Percentiles rank a stretch among this genome's conserved stretches.
Conservation (phyloP, 2,329 filamentous ascomycete genomes). For the Pseudopithomyces maydicus region DNA sequence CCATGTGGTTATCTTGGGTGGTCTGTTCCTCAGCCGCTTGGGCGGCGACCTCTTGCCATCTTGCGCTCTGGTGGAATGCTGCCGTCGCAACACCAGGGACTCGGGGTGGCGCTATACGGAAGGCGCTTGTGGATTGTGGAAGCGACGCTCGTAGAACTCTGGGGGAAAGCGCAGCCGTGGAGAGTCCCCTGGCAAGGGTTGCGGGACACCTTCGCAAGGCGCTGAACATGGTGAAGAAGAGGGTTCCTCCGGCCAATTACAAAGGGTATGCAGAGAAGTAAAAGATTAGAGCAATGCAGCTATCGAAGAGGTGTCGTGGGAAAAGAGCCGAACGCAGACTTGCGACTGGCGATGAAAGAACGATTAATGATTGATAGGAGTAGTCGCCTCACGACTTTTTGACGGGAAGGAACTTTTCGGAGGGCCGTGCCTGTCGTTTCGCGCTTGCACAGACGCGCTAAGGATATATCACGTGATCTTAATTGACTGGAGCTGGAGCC, state of each 20-base stretch:
- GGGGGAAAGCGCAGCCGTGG: slow-evolving; percentile 28
- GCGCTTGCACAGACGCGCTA: slow-evolving; percentile 19
- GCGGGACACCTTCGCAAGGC: slow-evolving; percentile 48
- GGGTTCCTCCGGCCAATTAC: slow-evolving; percentile 16
- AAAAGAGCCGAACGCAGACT: slow-evolving; percentile 17
- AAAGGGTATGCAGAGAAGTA: slow-evolving; percentile 17
- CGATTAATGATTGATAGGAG: slow-evolving; percentile 16
- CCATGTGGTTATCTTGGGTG: slow-evolving; percentile 26
- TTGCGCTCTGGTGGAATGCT: slow-evolving; percentile 47
- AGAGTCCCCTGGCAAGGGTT: slow-evolving; percentile 40
- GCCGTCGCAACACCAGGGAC: slow-evolving; percentile 27
- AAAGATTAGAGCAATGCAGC: slow-evolving; percentile 14
- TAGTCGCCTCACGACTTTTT: slow-evolving; percentile 19
- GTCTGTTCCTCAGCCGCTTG: slow-evolving; percentile 22
- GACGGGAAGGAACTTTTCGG: slow-evolving; percentile 30
- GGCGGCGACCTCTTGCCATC: slow-evolving; percentile 43
- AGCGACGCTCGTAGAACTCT: slow-evolving; percentile 29
- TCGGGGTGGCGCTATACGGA: slow-evolving; percentile 25
- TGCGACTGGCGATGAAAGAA: slow-evolving; percentile 21
- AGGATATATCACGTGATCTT: slow-evolving; percentile 22
- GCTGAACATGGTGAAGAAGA: slow-evolving; percentile 48
- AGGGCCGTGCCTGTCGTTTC: slow-evolving; percentile 19
- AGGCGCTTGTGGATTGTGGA: slow-evolving; percentile 23
- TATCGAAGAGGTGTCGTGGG: slow-evolving; percentile 11
- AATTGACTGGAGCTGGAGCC: background rate